Conservation (phyloP, 768 basidiomycete species). For the Termitomyces sp. region DNA sequence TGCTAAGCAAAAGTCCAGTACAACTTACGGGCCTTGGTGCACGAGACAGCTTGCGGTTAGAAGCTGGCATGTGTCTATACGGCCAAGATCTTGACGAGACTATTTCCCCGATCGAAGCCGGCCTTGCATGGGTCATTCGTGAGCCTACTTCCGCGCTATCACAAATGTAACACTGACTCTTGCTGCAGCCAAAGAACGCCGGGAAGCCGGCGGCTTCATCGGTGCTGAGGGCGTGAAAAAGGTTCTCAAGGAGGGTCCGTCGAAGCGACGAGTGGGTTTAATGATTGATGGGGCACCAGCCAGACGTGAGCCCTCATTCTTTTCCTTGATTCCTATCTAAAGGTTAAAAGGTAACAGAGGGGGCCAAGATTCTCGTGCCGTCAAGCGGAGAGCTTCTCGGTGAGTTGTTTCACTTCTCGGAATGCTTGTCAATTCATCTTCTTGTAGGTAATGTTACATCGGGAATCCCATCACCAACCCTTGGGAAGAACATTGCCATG, state of each 20-base stretch:
- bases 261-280: conserved; percentile 74
- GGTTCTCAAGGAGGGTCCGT: conserved; percentile 77
- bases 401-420: conserved; percentile 20
- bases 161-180: background rate
- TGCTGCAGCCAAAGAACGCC: conserved; percentile 71
- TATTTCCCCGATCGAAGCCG: conserved; percentile 86
- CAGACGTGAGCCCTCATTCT: conserved; percentile 48
- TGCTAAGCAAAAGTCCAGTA: conserved; percentile 59
- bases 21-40: conserved; percentile 88
- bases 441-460: conserved; percentile 73
- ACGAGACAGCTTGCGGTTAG: conserved; percentile 88
- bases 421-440: background rate
- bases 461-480: conserved; percentile 90
- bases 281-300: conserved; percentile 83
- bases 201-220: conserved; percentile 66
- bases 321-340: background rate
- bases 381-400: conserved; percentile 55
- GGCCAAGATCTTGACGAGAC: conserved; percentile 90
- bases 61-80: conserved; percentile 96
- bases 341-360: too few species aligned
- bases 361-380: conserved; percentile 65
- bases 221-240: conserved; percentile 68
- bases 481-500: conserved; percentile 94
- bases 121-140: conserved; percentile 92
- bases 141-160: conserved; percentile 13